Evolutionary conservation across 345 rosid genomes (phyloP).

Genomic region (Murraya paniculata): DNA sequence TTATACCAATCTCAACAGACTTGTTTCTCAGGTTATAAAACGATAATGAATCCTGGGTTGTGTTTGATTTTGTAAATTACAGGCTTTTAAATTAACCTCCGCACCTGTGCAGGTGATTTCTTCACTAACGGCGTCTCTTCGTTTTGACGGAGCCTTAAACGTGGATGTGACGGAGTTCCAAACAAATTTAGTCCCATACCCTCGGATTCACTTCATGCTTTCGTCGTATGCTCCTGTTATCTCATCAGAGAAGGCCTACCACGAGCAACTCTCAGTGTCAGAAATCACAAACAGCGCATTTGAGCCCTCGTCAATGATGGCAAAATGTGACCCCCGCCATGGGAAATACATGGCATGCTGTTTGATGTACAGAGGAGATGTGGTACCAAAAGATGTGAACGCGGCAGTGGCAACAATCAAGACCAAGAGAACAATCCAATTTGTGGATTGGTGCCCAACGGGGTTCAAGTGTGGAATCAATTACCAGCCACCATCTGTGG

Average conservation of each 20-base stretch:
- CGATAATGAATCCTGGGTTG: not conserved
- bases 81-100: not conserved
- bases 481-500: slow-evolving; percentile 25
- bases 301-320: slow-evolving; percentile 18
- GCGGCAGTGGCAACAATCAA: slow-evolving; percentile 19
- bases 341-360: slow-evolving; percentile 28
- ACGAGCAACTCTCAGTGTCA: slow-evolving; percentile 23
- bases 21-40: slow-evolving; percentile 23
- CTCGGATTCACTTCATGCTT: slow-evolving; percentile 28
- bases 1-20: slow-evolving; percentile 31
- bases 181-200: slow-evolving; percentile 26
- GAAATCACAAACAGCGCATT: slow-evolving; percentile 26
- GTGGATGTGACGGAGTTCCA: slow-evolving; percentile 26
- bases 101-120: slow-evolving; percentile 18
- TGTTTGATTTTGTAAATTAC: not conserved
- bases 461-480: slow-evolving; percentile 22
- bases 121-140: slow-evolving; percentile 22
- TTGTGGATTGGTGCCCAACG: slow-evolving; percentile 18
- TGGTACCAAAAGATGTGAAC: slow-evolving; percentile 19
- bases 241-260: slow-evolving; percentile 22
- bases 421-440: slow-evolving; percentile 19
- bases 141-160: slow-evolving; percentile 24
- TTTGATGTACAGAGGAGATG: slow-evolving; percentile 24
- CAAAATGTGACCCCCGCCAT: slow-evolving; percentile 23
- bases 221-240: slow-evolving; percentile 24